Base-by-base conservation (phyloP, 345 rosid species). In the Citrus reticulata region DNA sequence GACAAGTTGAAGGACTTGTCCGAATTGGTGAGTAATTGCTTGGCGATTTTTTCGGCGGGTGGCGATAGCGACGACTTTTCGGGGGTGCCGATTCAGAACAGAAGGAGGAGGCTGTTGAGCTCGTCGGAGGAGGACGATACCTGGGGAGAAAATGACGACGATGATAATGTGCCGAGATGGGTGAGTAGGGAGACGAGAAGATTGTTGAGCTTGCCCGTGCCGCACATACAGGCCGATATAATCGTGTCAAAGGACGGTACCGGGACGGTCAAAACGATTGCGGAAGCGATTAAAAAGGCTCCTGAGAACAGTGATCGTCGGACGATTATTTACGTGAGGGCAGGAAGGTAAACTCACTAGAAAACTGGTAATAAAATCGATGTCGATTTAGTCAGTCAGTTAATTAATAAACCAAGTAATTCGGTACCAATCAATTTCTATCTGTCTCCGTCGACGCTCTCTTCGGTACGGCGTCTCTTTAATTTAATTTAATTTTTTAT, bases 61-160 rank as follows among this genome's bases (percentile, higher is more conserved):
- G 51, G 17, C n/a, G 81, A 71, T 24, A 74, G 85, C 24, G 83
- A 81, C 75, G 97, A 94, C 34, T 96, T 94, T 84, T 70, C 86
- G 17, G 99, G 99, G 20, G 91, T 96, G 3, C 99, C 99, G 70
- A 90, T 94, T 70, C 93, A 96, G 90, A 96, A 94, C 81, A 73
- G 82, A 83, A 79, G 99, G 79, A 83, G 93, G 74, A 46, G 90
- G 81, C n/a, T 84, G 22, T 5, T 54, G 58, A 13, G 51, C 51
- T 46, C 14, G 51, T 3, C 1, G 51, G 51, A 46, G 57, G 58
- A 17, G 82, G 87, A 68, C 76, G 85, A 83, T 42, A 29, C 4
- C 7, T 25, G 62, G 61, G 74, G 65, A n/a, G 69, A 59, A 30
- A 20, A 51, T 42, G 84, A 68, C n/a, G 88, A 75, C 2, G 78